Percentiles rank a stretch among this genome's conserved stretches.
phyloP scores from a whole-genome alignment of 2,329 filamentous ascomycete species.

The Diaporthe destruens region DNA sequence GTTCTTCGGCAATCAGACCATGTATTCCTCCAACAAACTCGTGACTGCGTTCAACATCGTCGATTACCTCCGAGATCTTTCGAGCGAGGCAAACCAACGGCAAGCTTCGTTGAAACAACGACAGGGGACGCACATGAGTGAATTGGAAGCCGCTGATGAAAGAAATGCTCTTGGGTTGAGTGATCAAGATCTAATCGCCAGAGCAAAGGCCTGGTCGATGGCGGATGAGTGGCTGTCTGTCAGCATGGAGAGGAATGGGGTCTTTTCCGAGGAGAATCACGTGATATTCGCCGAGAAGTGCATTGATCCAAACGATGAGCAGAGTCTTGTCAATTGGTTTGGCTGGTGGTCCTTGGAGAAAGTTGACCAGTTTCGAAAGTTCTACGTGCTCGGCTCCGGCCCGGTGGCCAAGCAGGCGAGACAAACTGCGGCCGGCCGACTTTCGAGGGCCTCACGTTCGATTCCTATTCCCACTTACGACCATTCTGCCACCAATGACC shows the following conservation, averaged over 20 bases:
- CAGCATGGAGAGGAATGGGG: conserved; percentile 41
- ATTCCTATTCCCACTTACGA: conserved; percentile 55
- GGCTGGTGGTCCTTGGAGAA: conserved; percentile 67
- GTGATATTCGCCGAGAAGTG: conserved; percentile 60
- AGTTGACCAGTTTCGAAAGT: conserved; percentile 65
- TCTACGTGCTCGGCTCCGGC: conserved; percentile 66
- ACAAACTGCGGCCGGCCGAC: not conserved
- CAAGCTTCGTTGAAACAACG: conserved; percentile 35
- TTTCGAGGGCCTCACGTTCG: conserved; percentile 42
- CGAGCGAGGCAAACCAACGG: conserved; percentile 50
- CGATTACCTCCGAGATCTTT: conserved; percentile 52
- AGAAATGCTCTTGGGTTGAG: conserved; percentile 31
- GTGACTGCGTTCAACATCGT: conserved; percentile 54
- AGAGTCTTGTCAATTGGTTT: conserved; percentile 74
- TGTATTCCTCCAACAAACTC: conserved; percentile 48
- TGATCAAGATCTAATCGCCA: conserved; percentile 37
- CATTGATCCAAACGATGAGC: conserved; percentile 71
- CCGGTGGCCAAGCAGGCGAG: conserved; percentile 42
- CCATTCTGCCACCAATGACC: conserved; percentile 51
- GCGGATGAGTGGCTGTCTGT: conserved; percentile 26
- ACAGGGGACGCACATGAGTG: conserved; percentile 35
- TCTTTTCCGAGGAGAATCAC: conserved; percentile 51
- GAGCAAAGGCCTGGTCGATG: conserved; percentile 25
- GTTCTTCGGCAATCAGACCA: conserved; percentile 49
- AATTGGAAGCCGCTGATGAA: conserved; percentile 30